phyloP scores from a whole-genome alignment of 2,329 filamentous ascomycete species.

The Pseudogymnoascus sp. region DNA sequence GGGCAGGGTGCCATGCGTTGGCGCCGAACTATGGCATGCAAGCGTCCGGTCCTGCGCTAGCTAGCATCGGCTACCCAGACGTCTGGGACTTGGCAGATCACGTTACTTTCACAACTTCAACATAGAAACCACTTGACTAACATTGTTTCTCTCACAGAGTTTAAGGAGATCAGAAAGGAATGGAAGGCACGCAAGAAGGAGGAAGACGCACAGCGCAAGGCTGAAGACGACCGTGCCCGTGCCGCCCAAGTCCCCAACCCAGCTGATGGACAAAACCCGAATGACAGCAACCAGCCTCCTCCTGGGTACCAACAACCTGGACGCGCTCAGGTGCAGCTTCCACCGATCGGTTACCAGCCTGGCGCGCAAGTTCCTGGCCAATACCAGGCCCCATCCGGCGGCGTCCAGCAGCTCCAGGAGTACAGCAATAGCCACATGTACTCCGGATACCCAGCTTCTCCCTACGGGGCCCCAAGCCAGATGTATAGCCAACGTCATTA shows the following conservation, averaged over 20 bases:
- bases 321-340: slow-evolving; percentile 55
- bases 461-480: slow-evolving; percentile 42
- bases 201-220: slow-evolving; percentile 82
- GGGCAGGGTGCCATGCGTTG: slow-evolving; percentile 3
- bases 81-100: slow-evolving; percentile 19
- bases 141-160: slow-evolving; percentile 52
- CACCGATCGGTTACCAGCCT: slow-evolving; percentile 66
- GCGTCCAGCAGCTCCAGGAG: slow-evolving; percentile 47
- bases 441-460: slow-evolving; percentile 48
- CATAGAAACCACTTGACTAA: slow-evolving; percentile 14
- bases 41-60: slow-evolving; percentile 26
- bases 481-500: slow-evolving; percentile 52
- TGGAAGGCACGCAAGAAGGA: slow-evolving; percentile 99
- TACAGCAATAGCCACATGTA: slow-evolving; percentile 49
- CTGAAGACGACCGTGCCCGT: slow-evolving; percentile 75
- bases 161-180: slow-evolving; percentile 98
- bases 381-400: slow-evolving; percentile 54
- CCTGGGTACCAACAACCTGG: slow-evolving; percentile 40
- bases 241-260: slow-evolving; percentile 43
- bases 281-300: slow-evolving; percentile 39
- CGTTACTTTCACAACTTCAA: slow-evolving; percentile 4
- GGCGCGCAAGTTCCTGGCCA: slow-evolving; percentile 46
- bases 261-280: slow-evolving; percentile 44
- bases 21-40: slow-evolving; percentile 6
- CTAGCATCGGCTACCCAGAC: slow-evolving; percentile 34